A percentile compares a stretch with the other conserved stretches of the same genome.
Conservation (phyloP, 2,329 filamentous ascomycete species). For the Claviceps fusiformis region DNA sequence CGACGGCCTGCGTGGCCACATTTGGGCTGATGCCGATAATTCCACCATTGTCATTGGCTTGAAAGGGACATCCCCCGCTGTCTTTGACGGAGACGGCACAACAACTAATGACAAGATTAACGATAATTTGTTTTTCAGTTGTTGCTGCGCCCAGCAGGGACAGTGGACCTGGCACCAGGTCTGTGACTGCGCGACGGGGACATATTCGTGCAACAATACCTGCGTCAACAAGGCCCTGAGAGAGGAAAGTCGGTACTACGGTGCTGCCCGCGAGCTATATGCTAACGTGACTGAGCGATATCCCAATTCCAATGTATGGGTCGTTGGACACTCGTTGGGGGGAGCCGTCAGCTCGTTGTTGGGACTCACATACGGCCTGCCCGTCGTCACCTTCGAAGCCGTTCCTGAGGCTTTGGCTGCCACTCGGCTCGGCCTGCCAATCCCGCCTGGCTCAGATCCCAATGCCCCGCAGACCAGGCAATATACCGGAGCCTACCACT, state of each 20-base stretch:
- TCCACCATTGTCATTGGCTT: constrained; percentile 80
- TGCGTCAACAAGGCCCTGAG: constrained; percentile 65
- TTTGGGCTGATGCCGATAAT: constrained; percentile 79
- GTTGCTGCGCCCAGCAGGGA: constrained; percentile 89
- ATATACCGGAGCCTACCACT: constrained; percentile 72
- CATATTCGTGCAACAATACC: constrained; percentile 84
- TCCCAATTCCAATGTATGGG: constrained; percentile 71
- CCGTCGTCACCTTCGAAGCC: constrained; percentile 85
- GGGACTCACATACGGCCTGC: constrained; percentile 79
- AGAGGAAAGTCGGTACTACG: constrained; percentile 84
- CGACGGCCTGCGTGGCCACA: constrained; percentile 81
- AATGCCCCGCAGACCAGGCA: constrained; percentile 55
- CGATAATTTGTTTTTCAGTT: constrained; percentile 96
- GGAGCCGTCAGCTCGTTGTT: constrained; percentile 81
- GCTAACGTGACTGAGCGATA: constrained; percentile 85
- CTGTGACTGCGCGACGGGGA: constrained; percentile 79
- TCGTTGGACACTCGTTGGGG: constrained; percentile 84
- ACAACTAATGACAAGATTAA: constrained; percentile 97
- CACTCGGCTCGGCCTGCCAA: constrained; percentile 68
- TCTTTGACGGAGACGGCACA: constrained; percentile 94
- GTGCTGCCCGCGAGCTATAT: constrained; percentile 77
- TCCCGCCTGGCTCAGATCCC: constrained; percentile 65
- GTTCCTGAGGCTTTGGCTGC: constrained; percentile 84
- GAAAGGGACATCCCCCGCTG: constrained; percentile 79
- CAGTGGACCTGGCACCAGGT: constrained; percentile 84